Evolutionary conservation across 345 rosid species (phyloP), one percentile per base, ranked within the genome.

Genomic region (Capsella bursapastoris): DNA sequence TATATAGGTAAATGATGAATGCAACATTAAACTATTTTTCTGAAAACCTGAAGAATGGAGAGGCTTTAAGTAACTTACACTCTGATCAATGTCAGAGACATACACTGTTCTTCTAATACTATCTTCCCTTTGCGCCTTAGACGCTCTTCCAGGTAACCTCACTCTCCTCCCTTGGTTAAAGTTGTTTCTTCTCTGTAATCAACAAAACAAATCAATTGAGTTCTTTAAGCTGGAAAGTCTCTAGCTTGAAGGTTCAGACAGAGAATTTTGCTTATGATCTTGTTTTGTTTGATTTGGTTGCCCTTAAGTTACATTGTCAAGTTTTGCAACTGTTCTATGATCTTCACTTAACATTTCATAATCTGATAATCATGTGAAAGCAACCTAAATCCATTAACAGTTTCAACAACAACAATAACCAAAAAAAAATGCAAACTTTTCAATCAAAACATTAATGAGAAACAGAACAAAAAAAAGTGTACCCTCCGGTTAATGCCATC

Each of bases 81-180:
- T 74, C 57, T 74, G 82, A 74, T 74, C 79, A 41, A 79, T 74
- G 60, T 69, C 82, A 48, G 82, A 79, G 18, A 79, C 82, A 49
- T 79, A 79, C 0, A 79, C 79, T 35, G 82, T 79, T 69, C 82
- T 68, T 69, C 79, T 79, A 68, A 74, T 74, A 64, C 79, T 85
- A 83, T 89, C 92, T 35, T 91, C 97, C 77, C 84, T 80, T 14
- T 79, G 75, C 56, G 67, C 79, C 65, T 61, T 73, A 7, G 58
- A 86, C 60, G 79, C 73, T 82, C 88, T 84, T 64, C 90, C 91
- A 78, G 29, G 75, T 83, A 86, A 47, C 84, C 87, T 85, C 65
- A 70, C 47, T 62, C 81, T 86, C 72, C 82, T 81, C 62, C 90
- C 90, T 80, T 88, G 89, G 80, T 78, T 83, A 73, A 31, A 81